Evolutionary conservation across 2,329 filamentous ascomycete genomes (phyloP), one percentile per base, ranked within the genome.

Genomic region (Trematosphaeria pertusa): DNA sequence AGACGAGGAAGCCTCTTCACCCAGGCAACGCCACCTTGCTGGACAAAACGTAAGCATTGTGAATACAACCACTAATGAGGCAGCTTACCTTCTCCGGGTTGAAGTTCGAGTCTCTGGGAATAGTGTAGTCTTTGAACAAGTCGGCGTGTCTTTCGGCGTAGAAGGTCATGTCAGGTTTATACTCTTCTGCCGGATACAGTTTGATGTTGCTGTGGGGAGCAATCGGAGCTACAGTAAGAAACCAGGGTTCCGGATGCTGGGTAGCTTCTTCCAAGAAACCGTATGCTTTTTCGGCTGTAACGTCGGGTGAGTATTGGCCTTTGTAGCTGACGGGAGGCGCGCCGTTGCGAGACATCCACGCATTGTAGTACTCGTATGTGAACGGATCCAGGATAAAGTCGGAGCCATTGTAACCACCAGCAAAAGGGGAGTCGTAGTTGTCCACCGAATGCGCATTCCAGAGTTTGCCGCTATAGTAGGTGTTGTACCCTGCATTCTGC

Each of bases 401-500:
- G 1, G 79, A 82, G 6, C 75, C 77, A 10, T 77, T 87, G 75
- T 83, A 89, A 0, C 85, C 86, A 1, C 75, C 76, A 0, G 81
- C 76, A 32, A 72, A 77, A 0, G 85, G 81, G 3, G 75, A 72
- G 59, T 86, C 72, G 61, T 87, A 89, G 48, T 87, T 89, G 0
- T 76, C 60, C 1, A 81, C 74, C 0, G 74, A 81, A 40, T 88
- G 85, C 0, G 79, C 75, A 54, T 90, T 90, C 71, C 87, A 86
- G 4, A 89, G 74, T 62, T 91, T 90, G n/a, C 85, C 87, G 0
- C 82, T 83, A 58, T 89, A 90, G 60, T 87, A 89, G 0, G 87
- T 89, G 54, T 83, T 81, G 62, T 89, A 89, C 0, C 86, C 86
- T 0, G 81, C 82, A 3, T 80, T 67, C 54, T 88, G 84, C n/a